A percentile compares a stretch with the other conserved stretches of the same genome.
These are phyloP conservation scores for Ananas comosus DNA, from an alignment of 176 grass and related monocot species.

Conservation along the genomic window DNA sequence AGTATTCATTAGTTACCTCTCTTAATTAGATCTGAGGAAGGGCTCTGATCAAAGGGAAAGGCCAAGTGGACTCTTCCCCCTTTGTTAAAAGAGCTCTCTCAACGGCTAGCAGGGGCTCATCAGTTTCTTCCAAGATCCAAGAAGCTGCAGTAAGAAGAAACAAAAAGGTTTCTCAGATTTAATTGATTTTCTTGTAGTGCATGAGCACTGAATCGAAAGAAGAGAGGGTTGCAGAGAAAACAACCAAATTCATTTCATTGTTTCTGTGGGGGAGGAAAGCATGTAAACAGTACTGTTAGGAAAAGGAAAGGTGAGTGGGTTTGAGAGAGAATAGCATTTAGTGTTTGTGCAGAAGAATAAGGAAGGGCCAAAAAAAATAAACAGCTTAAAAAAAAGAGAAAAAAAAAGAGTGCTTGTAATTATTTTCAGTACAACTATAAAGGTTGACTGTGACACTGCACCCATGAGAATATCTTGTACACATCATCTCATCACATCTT, in stretches of 20 bases:
- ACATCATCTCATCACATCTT: neutral
- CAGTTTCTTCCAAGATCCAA: slow-evolving; percentile 28
- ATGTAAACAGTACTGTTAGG: neutral
- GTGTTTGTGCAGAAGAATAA: neutral
- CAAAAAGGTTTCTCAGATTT: slow-evolving; percentile 1
- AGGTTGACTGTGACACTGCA: slow-evolving; percentile 1
- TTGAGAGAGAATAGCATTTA: neutral
- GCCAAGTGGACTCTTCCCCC: neutral
- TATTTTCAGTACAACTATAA: neutral
- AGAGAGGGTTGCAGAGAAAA: neutral
- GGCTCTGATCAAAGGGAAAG: slow-evolving; percentile 29
- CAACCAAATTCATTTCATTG: neutral
- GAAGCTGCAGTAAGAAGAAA: slow-evolving; percentile 22
- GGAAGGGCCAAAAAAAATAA: neutral
- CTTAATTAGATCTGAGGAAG: slow-evolving; percentile 12
- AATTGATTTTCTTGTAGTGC: neutral
- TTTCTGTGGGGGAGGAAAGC: neutral
- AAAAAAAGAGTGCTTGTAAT: neutral
- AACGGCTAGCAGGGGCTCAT: neutral
- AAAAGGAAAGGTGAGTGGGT: neutral
- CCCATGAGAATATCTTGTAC: neutral
- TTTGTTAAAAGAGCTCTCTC: neutral
- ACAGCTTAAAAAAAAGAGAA: neutral
- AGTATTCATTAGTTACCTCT: slow-evolving; percentile 29
- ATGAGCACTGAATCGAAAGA: neutral